Evolutionary conservation across 495 filamentous ascomycete genomes (phyloP).

Genomic region (Penicillium odoratum): DNA sequence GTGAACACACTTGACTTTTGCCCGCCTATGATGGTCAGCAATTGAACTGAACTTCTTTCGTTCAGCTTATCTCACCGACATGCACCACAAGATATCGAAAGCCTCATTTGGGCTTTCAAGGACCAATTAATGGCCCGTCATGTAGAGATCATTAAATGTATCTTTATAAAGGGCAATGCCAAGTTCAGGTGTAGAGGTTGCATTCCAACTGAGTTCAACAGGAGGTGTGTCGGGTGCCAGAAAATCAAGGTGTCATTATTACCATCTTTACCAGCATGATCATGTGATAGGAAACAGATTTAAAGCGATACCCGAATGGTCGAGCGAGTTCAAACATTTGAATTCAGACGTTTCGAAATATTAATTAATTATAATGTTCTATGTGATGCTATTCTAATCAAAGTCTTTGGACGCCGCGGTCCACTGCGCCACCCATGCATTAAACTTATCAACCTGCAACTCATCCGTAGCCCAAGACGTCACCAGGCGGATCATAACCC

Average conservation of each 20-base stretch:
- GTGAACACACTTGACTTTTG: conserved; percentile 47
- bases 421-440: conserved; percentile 33
- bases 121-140: background rate
- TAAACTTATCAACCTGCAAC: conserved; percentile 34
- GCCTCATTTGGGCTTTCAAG: conserved; percentile 29
- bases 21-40: conserved; percentile 24
- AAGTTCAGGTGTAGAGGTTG: background rate
- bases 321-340: too few species aligned
- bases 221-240: conserved; percentile 3
- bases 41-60: background rate
- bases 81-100: conserved; percentile 45
- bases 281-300: conserved; percentile 9
- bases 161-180: background rate
- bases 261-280: background rate
- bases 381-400: conserved; percentile 8
- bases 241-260: conserved; percentile 17
- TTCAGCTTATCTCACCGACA: conserved; percentile 33
- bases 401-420: conserved; percentile 17
- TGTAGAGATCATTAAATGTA: background rate
- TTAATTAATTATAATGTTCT: conserved; percentile 11
- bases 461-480: conserved; percentile 43
- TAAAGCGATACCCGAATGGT: too few species aligned
- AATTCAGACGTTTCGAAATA: background rate
- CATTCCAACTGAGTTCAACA: conserved; percentile 2
- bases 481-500: conserved; percentile 32